Conservation (phyloP, 495 filamentous ascomycete genomes). For the Neurospora sp. region DNA sequence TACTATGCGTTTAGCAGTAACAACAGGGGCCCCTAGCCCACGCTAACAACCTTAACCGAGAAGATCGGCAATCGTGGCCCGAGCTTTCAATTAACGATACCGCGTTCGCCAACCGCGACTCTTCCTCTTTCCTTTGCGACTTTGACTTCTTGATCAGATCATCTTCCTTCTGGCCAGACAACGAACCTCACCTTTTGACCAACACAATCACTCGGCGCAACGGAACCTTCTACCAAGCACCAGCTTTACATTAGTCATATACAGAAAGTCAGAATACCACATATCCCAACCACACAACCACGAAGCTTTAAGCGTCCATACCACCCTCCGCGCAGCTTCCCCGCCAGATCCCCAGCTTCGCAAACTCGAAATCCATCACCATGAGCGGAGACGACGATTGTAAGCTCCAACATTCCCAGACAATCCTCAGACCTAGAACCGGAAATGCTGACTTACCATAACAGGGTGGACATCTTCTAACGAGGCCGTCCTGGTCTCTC, state of each 20-base stretch:
- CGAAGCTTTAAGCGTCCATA: background rate
- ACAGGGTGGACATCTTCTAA: constrained; percentile 68
- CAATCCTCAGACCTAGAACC: background rate
- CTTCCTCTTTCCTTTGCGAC: background rate
- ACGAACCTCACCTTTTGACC: background rate
- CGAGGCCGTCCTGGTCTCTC: constrained; percentile 59
- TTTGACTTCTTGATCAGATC: background rate
- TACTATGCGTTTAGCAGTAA: background rate
- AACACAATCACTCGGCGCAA: background rate
- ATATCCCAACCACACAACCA: background rate
- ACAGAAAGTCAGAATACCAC: background rate
- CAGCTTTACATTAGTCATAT: background rate
- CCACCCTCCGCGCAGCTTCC: background rate
- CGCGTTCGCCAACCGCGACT: constrained; percentile 6
- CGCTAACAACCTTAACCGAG: background rate
- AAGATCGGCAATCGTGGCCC: background rate
- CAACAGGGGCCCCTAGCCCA: background rate
- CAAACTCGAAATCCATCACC: background rate
- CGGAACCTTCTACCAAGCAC: background rate
- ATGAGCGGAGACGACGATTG: background rate
- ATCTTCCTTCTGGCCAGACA: background rate
- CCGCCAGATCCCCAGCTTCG: background rate
- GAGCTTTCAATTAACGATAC: constrained; percentile 13
- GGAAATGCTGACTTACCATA: constrained; percentile 5
- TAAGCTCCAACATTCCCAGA: background rate